phyloP scores from a whole-genome alignment of 495 filamentous ascomycete species.

The Wilcoxina mikolae region DNA sequence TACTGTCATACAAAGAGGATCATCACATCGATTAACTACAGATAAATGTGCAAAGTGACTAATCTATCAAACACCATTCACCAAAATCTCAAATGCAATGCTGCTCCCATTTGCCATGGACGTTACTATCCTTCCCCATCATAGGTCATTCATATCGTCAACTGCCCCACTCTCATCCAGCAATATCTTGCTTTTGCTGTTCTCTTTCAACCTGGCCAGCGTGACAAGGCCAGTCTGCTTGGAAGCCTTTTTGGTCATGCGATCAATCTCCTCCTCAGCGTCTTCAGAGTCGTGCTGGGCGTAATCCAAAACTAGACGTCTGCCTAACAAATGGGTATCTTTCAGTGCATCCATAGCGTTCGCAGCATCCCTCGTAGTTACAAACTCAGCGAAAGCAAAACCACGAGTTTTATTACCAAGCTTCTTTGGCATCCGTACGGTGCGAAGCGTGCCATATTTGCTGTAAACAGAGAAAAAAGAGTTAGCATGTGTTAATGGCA shows the following conservation, averaged over 20 bases:
- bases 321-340: conserved; percentile 84
- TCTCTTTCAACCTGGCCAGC: conserved; percentile 68
- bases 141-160: not conserved
- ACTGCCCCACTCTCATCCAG: conserved; percentile 2
- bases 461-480: conserved; percentile 10
- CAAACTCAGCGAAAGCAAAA: conserved; percentile 94
- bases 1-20: too few species aligned
- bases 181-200: conserved; percentile 44
- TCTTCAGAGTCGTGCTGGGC: conserved; percentile 71
- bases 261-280: conserved; percentile 86
- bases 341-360: conserved; percentile 81
- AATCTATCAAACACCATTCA: too few species aligned
- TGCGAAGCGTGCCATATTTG: conserved; percentile 78
- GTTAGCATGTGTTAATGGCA: not conserved
- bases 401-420: conserved; percentile 75
- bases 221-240: conserved; percentile 76
- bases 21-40: too few species aligned
- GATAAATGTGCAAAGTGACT: too few species aligned
- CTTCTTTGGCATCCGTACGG: conserved; percentile 86
- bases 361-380: conserved; percentile 78
- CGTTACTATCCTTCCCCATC: too few species aligned
- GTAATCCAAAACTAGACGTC: conserved; percentile 78
- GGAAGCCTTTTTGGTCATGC: conserved; percentile 88
- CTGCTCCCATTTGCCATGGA: too few species aligned
- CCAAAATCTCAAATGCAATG: too few species aligned